Percentiles rank a stretch among this genome's conserved stretches.
These are phyloP conservation scores for Hyphopichia fennica DNA, from an alignment of 1,139 yeast genomes.

Conservation along the genomic window DNA sequence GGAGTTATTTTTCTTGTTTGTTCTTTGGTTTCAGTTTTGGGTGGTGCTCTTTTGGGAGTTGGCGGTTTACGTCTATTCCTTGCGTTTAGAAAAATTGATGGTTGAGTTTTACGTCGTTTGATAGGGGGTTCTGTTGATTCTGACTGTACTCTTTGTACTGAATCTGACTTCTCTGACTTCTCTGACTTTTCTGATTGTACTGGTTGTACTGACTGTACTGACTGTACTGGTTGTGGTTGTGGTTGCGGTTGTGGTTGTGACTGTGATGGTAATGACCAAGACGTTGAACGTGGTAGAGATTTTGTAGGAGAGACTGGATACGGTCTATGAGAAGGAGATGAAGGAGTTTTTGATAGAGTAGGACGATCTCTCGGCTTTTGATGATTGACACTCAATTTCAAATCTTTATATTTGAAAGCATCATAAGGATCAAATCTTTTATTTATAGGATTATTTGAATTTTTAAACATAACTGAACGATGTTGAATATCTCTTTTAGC, in stretches of 20 bases:
- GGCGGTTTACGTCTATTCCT: slow-evolving; percentile 1
- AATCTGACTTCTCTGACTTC: not conserved
- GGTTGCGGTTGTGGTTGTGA: not conserved
- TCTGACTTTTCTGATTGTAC: not conserved
- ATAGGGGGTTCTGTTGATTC: not conserved
- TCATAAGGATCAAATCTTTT: slow-evolving; percentile 26
- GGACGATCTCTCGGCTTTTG: not conserved
- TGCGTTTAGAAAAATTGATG: slow-evolving; percentile 1
- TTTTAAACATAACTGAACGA: slow-evolving; percentile 32
- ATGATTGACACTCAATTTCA: not conserved
- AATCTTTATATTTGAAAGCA: slow-evolving; percentile 13
- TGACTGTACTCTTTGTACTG: not conserved
- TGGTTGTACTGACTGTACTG: not conserved
- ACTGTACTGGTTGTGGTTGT: not conserved
- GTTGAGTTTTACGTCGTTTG: not conserved
- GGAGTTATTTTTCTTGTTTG: slow-evolving; percentile 16
- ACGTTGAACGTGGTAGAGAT: slow-evolving; percentile 6
- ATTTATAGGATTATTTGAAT: not conserved
- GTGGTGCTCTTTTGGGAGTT: not conserved
- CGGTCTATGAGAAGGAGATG: not conserved
- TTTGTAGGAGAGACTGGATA: not conserved
- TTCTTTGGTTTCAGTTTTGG: not conserved
- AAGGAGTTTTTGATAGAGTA: slow-evolving; percentile 2
- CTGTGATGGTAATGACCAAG: not conserved
- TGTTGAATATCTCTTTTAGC: slow-evolving; percentile 35